Conservation (phyloP, 495 filamentous ascomycete species). For the Jackrogersella multiformis region DNA sequence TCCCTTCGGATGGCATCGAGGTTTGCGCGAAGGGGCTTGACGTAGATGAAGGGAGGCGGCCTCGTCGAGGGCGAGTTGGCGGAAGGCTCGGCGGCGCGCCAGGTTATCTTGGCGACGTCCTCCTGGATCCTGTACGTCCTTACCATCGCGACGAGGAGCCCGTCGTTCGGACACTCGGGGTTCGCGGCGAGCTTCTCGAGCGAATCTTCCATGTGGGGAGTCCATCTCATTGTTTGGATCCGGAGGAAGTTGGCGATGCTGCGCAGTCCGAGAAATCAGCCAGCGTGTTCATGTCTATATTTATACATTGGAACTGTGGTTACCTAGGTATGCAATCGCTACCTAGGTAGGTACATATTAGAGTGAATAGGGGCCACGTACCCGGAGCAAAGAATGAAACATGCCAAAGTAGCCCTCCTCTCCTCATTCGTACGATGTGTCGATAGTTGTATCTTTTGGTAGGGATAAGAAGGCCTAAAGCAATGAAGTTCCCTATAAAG, state of each 20-base stretch:
- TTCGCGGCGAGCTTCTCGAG: constrained; percentile 35
- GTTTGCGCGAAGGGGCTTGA: constrained; percentile 30
- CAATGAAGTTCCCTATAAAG: constrained; percentile 32
- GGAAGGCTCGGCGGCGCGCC: constrained; percentile 23
- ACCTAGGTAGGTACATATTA: neutral
- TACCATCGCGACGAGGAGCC: constrained; percentile 44
- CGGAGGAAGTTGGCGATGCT: constrained; percentile 47
- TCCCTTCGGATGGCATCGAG: constrained; percentile 33
- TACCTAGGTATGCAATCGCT: too few species aligned
- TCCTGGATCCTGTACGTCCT: constrained; percentile 48
- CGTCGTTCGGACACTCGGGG: constrained; percentile 39
- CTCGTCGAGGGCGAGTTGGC: constrained; percentile 8
- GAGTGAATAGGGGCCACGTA: constrained; percentile 13
- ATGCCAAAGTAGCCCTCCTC: constrained; percentile 43
- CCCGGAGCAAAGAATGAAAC: constrained; percentile 38
- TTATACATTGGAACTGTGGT: too few species aligned
- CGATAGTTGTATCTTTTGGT: constrained; percentile 17
- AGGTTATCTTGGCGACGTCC: constrained; percentile 32
- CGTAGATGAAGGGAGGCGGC: constrained; percentile 29
- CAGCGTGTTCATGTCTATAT: too few species aligned
- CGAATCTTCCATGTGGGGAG: constrained; percentile 45
- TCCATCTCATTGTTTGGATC: constrained; percentile 46
- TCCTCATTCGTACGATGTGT: constrained; percentile 44
- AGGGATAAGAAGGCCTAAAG: constrained; percentile 38
- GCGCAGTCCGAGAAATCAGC: neutral